Base-by-base conservation (phyloP, 495 filamentous ascomycete species). In the Penicillium cosmopolitanum region DNA sequence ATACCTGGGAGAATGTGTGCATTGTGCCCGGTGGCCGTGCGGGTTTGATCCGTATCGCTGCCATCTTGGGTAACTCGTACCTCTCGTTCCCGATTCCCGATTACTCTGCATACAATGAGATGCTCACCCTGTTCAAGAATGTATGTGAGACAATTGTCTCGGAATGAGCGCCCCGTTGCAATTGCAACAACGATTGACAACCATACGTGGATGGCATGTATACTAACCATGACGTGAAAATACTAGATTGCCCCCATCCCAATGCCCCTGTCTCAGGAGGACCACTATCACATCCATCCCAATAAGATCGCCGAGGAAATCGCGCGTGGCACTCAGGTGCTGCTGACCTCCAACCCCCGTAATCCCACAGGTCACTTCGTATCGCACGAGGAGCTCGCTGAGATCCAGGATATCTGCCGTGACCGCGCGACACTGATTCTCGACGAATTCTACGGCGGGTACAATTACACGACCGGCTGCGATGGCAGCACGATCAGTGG, bases 1-100 rank as follows among this genome's bases (percentile, higher is more conserved):
- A 98, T 71, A 93, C 89, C n/a, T 96, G 92, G 89, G 94, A 97
- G 78, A 97, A 98, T 75, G 94, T 97, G n/a, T 93, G 90, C 74
- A 96, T 98, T 68, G 94, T 98, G 4, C 94, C 94, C 42, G 94
- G 94, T 73, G 94, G 94, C 25, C 82, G 94, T 61, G 93, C 94
- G 15, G 94, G 94, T 23, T 78, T 98, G 77, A 96, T 97, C 61
- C 85, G 94, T 50, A 96, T 97, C 75, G 93, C 94, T 3, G 94
- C 94, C 21, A 94, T 98, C 12, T 73, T 98, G 64, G 92, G 92
- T 63, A 96, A 96, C 67, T 88, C 92, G 53, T 96, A 96, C 66
- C 82, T 96, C 51, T 90, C 88, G 28, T 96, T 93, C 81, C 93
- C 92, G 65, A 91, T 96, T 63, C 90, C 77, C 53, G 84, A 87